Percentiles rank a stretch among this genome's conserved stretches.
Conservation (phyloP, 345 rosid genomes). For the Excoecaria agallocha region DNA sequence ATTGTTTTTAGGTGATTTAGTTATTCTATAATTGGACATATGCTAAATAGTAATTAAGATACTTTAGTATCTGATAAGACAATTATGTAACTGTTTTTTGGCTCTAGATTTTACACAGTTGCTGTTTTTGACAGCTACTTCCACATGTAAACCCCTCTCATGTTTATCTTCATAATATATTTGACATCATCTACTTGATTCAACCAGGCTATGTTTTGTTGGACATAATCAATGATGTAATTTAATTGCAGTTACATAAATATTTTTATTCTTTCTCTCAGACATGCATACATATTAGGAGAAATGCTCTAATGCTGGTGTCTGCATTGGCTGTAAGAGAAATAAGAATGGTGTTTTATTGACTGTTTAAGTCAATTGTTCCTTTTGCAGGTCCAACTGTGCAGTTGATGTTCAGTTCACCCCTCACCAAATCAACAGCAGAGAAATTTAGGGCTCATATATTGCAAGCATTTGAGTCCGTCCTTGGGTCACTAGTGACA, state of each 20-base stretch:
- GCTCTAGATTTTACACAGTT: too few relatives aligned
- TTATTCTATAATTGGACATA: too few relatives aligned
- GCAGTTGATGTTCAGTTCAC: constrained; percentile 72
- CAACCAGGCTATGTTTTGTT: not conserved
- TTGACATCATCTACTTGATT: not conserved
- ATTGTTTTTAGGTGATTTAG: too few relatives aligned
- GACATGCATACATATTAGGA: not conserved
- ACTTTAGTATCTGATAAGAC: too few relatives aligned
- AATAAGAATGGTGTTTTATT: not conserved
- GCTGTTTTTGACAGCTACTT: too few relatives aligned
- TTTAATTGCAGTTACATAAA: too few relatives aligned
- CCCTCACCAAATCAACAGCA: constrained; percentile 50
- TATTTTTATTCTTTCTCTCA: not conserved
- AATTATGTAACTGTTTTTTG: too few relatives aligned
- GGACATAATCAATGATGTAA: not conserved
- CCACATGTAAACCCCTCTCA: too few relatives aligned
- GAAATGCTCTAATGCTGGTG: not conserved
- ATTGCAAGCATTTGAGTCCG: constrained; percentile 75
- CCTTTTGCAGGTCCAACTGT: constrained; percentile 74
- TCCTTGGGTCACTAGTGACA: constrained; percentile 71
- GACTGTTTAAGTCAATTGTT: not conserved
- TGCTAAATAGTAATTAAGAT: too few relatives aligned
- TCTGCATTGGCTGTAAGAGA: not conserved
- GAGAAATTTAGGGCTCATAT: constrained; percentile 67
- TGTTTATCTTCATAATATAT: too few relatives aligned